Evolutionary conservation across 2,329 filamentous ascomycete genomes (phyloP), one percentile per base, ranked within the genome.

Genomic region (Magnaporthales sp.): DNA sequence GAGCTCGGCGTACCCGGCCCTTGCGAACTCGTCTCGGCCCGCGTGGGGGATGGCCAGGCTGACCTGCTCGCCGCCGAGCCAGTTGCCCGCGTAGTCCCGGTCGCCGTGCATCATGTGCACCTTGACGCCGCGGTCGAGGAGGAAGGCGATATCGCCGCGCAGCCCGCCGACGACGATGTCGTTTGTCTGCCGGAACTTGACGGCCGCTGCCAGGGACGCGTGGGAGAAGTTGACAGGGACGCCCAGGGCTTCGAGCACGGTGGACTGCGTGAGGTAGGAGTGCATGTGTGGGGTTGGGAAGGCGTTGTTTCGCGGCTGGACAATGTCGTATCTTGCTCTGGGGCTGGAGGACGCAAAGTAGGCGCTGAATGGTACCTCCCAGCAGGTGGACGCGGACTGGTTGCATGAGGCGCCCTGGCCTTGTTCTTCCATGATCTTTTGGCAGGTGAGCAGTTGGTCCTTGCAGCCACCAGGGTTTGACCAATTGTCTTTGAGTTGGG

Each of bases 1-100:
- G 66, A 93, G 82, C 5, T 86, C 82, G 0, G 84, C 81, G 72
- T 92, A 92, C 0, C 89, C 89, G 0, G 89, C 86, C 0, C 76
- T 72, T 1, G 80, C 78, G 75, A 92, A 92, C 19, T 74, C 60
- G n/a, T 26, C 3, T n/a, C 38, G 27, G 5, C 6, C 6, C 9
- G 76, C 73, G 72, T 83, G 82, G 9, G 81, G 76, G 51, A 86
- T 77, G 1, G 78, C 77, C 4, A 86, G 75, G 66, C 80, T 83
- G 8, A 81, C 60, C 6, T 76, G 73, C 70, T 87, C 84, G 62
- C 83, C 85, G 9, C 84, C 84, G 26, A 84, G 76, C 85, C 84
- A 87, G 69, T 84, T 84, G 71, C 82, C 84, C 2, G 80, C 78
- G 69, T 80, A 87, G 71, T 88, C 85, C 2, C 83, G 79, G 71